Percentiles rank a stretch among this genome's conserved stretches.
Conservation (phyloP, 2,329 filamentous ascomycete species). For the Sphaerulina vaccinii region DNA sequence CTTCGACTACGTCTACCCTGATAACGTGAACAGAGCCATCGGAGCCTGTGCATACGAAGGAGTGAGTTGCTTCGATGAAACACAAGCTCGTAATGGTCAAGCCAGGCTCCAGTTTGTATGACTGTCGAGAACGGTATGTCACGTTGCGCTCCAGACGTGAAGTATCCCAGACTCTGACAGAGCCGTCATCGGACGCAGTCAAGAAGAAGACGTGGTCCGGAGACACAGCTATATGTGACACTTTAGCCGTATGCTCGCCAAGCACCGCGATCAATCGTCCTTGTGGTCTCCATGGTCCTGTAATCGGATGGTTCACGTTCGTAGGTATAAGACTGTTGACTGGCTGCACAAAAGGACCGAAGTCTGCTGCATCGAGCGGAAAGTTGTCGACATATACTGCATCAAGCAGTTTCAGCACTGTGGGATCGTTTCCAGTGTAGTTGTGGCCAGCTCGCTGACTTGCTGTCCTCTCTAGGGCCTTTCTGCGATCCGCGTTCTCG, state of each 20-base stretch:
- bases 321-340: constrained; percentile 51
- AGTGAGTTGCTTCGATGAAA: constrained; percentile 91
- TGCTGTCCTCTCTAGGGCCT: constrained; percentile 19
- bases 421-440: constrained; percentile 74
- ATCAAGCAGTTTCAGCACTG: constrained; percentile 66
- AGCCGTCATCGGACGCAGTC: constrained; percentile 87
- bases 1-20: constrained; percentile 67
- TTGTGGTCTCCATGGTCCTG: constrained; percentile 76
- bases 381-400: constrained; percentile 73
- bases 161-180: constrained; percentile 91
- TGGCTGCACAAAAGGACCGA: constrained; percentile 78
- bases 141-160: constrained; percentile 87
- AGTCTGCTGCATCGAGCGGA: constrained; percentile 59
- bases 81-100: constrained; percentile 76
- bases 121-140: constrained; percentile 75
- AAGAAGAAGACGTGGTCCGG: constrained; percentile 94
- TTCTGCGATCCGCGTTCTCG: constrained; percentile 27
- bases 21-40: constrained; percentile 90
- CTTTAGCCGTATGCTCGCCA: constrained; percentile 77
- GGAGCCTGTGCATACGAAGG: constrained; percentile 84
- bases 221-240: constrained; percentile 78
- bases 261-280: constrained; percentile 85
- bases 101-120: constrained; percentile 70
- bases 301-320: constrained; percentile 35
- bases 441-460: constrained; percentile 57